Percentiles rank a stretch among this genome's conserved stretches.
Evolutionary conservation across 768 basidiomycete species (phyloP).

Genomic region (Lentinula lateritia): DNA sequence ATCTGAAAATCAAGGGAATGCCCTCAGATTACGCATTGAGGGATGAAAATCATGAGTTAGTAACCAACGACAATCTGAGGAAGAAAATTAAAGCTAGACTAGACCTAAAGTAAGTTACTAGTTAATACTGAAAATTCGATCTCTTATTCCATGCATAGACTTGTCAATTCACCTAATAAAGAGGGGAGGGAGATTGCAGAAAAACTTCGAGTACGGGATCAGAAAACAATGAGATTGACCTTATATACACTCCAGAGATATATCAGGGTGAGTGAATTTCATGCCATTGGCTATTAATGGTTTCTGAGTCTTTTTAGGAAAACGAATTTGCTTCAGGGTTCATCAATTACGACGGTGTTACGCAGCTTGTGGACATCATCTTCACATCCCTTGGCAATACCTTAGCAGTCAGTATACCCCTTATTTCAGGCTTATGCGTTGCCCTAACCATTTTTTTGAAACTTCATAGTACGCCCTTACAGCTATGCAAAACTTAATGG

Average conservation of each 20-base stretch:
- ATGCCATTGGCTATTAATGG: background rate
- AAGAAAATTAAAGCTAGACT: conserved; percentile 76
- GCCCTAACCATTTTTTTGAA: background rate
- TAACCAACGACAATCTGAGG: conserved; percentile 83
- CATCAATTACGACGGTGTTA: conserved; percentile 63
- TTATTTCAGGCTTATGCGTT: background rate
- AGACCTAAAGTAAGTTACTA: conserved; percentile 61
- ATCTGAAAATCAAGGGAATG: conserved; percentile 72
- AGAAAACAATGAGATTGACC: conserved; percentile 57
- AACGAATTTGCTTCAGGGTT: conserved; percentile 81
- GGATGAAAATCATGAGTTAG: conserved; percentile 77
- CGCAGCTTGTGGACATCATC: conserved; percentile 67
- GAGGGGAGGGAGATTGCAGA: conserved; percentile 76
- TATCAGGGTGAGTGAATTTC: conserved; percentile 52
- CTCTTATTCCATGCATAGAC: conserved; percentile 32
- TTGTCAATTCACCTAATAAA: conserved; percentile 73
- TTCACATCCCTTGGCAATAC: conserved; percentile 69
- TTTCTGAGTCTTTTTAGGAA: conserved; percentile 43
- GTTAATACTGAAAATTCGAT: background rate
- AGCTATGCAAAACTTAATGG: conserved; percentile 86
- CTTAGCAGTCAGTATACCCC: conserved; percentile 56
- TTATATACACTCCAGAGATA: conserved; percentile 77
- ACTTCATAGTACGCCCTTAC: conserved; percentile 69
- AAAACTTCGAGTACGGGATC: conserved; percentile 57
- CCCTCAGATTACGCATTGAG: conserved; percentile 71